phyloP scores from a whole-genome alignment of 306 rosid genomes.

The Vigna radiata region DNA sequence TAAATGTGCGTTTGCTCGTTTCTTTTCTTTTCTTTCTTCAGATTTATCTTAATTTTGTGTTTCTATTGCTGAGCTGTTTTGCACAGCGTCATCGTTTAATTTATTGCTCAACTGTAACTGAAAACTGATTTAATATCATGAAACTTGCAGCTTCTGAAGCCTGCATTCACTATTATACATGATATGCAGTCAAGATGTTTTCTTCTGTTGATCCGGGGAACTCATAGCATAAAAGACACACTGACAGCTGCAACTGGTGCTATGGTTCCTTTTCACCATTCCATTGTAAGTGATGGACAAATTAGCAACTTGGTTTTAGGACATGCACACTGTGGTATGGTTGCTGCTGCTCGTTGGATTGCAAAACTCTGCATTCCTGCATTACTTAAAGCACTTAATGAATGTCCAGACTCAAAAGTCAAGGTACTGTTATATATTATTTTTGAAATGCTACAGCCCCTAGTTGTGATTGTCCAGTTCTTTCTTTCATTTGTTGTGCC shows the following conservation, averaged over 20 bases:
- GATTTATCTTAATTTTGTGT: not conserved
- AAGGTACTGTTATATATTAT: constrained; percentile 58
- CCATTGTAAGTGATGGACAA: constrained; percentile 75
- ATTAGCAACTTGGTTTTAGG: constrained; percentile 77
- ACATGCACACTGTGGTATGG: constrained; percentile 99
- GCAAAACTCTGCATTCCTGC: constrained; percentile 89
- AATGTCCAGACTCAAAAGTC: constrained; percentile 79
- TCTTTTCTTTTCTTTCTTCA: no score
- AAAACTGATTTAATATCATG: constrained; percentile 39
- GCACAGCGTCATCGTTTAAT: not conserved
- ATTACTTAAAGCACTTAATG: constrained; percentile 74
- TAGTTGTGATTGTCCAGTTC: not conserved
- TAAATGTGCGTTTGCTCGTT: no score
- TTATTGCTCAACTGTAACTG: constrained; percentile 8
- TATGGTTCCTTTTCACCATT: constrained; percentile 86
- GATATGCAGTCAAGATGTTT: constrained; percentile 70
- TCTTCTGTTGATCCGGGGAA: constrained; percentile 85
- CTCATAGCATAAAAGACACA: constrained; percentile 89
- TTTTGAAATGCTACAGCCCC: not conserved
- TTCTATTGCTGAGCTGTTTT: constrained; percentile 8
- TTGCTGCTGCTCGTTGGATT: constrained; percentile 99
- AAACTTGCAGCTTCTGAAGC: constrained; percentile 79
- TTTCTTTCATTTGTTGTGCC: not conserved
- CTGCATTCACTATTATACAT: constrained; percentile 74
- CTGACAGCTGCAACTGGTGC: constrained; percentile 86